Conservation (phyloP, 805 yeast species). For the Vanderwaltozyma tropicalis region DNA sequence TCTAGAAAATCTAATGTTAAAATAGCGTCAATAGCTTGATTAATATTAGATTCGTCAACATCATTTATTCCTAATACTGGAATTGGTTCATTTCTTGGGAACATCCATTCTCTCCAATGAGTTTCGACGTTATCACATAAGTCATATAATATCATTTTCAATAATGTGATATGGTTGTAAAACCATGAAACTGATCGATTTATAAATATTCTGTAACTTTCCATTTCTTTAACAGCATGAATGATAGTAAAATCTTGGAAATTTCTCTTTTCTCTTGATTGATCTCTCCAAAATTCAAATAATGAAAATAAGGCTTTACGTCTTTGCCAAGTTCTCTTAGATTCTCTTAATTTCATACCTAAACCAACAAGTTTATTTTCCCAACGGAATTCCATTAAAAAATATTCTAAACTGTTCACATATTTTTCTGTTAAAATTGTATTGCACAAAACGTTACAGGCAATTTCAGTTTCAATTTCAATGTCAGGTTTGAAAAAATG, state of each 20-base stretch:
- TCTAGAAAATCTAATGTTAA: slow-evolving; percentile 24
- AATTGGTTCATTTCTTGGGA: slow-evolving; percentile 15
- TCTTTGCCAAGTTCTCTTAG: slow-evolving; percentile 30
- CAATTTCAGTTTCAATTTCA: slow-evolving; percentile 21
- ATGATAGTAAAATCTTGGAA: slow-evolving; percentile 21
- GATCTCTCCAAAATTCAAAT: slow-evolving; percentile 30
- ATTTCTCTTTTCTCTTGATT: slow-evolving; percentile 25
- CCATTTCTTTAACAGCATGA: slow-evolving; percentile 31
- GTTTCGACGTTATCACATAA: slow-evolving; percentile 26
- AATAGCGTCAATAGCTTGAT: slow-evolving; percentile 20
- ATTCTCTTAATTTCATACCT: slow-evolving; percentile 26
- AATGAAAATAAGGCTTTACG: slow-evolving; percentile 28
- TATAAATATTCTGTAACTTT: slow-evolving; percentile 27
- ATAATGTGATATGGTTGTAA: slow-evolving; percentile 28
- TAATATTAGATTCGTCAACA: slow-evolving; percentile 18
- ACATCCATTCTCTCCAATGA: slow-evolving; percentile 32
- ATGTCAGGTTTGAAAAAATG: slow-evolving; percentile 22
- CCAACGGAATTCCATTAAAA: slow-evolving; percentile 30
- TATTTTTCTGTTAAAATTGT: slow-evolving; percentile 27
- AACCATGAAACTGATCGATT: slow-evolving; percentile 31
- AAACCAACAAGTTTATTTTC: slow-evolving; percentile 26
- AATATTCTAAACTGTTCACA: slow-evolving; percentile 28
- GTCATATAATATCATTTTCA: slow-evolving; percentile 28
- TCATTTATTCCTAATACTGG: slow-evolving; percentile 20
- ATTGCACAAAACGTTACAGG: slow-evolving; percentile 18